These are phyloP conservation scores for Aspergillus udagawae DNA, from an alignment of 2,329 filamentous ascomycete species.

Conservation along the genomic window DNA sequence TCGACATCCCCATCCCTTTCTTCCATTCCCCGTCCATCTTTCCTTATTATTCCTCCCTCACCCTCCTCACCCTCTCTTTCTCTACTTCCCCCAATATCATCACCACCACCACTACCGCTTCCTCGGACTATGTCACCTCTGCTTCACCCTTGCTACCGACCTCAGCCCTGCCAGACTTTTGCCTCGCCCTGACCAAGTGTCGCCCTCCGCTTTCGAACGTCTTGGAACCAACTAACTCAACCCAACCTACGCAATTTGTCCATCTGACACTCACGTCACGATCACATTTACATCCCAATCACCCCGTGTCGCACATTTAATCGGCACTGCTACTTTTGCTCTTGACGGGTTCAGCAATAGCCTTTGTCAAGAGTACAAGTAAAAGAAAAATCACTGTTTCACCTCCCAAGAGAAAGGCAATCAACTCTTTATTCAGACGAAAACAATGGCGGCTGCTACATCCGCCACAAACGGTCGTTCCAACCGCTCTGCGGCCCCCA, in stretches of 20 bases:
- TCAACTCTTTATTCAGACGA: not conserved
- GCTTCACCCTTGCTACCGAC: conserved; percentile 18
- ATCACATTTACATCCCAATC: conserved; percentile 10
- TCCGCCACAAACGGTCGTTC: conserved; percentile 35
- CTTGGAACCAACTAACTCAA: conserved; percentile 11
- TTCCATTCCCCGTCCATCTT: conserved; percentile 22
- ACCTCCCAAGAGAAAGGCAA: not conserved
- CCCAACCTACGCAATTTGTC: conserved; percentile 5
- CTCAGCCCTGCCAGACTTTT: conserved; percentile 26
- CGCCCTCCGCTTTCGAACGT: conserved; percentile 18
- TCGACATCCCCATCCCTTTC: conserved; percentile 24
- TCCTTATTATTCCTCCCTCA: conserved; percentile 4
- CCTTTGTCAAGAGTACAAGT: not conserved
- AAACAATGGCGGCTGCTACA: conserved; percentile 15
- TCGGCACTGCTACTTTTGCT: conserved; percentile 9
- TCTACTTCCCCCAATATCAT: conserved; percentile 17
- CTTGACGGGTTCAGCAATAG: not conserved
- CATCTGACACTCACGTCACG: conserved; percentile 19
- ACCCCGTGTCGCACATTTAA: not conserved
- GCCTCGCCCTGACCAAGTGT: conserved; percentile 30
- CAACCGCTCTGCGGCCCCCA: conserved; percentile 27
- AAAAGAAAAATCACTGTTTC: not conserved
- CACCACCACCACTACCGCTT: conserved; percentile 13
- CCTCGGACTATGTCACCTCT: conserved; percentile 30
- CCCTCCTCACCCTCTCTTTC: conserved; percentile 13